Conservation (phyloP, 768 basidiomycete species). For the Brasilioporus rufonigricans region DNA sequence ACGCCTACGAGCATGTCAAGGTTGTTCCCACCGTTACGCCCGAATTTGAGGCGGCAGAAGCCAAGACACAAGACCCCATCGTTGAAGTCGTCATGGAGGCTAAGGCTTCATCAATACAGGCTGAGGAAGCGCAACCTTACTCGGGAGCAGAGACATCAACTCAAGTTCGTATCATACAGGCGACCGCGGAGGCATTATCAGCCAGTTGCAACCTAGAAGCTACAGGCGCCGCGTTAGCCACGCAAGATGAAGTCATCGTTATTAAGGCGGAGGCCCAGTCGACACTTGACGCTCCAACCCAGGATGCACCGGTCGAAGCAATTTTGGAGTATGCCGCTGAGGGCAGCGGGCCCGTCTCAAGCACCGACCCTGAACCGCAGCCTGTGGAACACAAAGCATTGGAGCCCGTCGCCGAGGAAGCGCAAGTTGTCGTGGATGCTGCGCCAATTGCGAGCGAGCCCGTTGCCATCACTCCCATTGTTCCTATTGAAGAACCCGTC, state of each 20-base stretch:
- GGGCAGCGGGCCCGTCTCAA: not conserved
- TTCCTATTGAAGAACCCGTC: constrained; percentile 1
- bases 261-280: not conserved
- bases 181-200: not conserved
- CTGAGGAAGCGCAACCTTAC: not conserved
- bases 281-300: not conserved
- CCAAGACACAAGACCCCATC: not conserved
- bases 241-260: not conserved
- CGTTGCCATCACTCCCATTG: not conserved
- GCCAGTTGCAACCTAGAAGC: constrained; percentile 4
- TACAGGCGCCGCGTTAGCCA: not conserved
- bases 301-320: not conserved
- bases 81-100: not conserved
- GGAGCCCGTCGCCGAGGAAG: not conserved
- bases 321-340: not conserved
- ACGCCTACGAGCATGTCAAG: not conserved
- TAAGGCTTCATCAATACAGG: not conserved
- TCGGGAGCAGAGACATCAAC: constrained; percentile 5
- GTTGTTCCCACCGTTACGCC: not conserved
- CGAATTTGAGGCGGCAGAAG: not conserved
- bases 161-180: not conserved
- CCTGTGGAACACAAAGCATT: not conserved
- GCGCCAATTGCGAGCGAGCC: not conserved
- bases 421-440: not conserved
- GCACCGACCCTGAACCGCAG: not conserved